A percentile compares a stretch with the other conserved stretches of the same genome.
Conservation (phyloP, 2,329 filamentous ascomycete species). For the Hirsutella minnesotensis region DNA sequence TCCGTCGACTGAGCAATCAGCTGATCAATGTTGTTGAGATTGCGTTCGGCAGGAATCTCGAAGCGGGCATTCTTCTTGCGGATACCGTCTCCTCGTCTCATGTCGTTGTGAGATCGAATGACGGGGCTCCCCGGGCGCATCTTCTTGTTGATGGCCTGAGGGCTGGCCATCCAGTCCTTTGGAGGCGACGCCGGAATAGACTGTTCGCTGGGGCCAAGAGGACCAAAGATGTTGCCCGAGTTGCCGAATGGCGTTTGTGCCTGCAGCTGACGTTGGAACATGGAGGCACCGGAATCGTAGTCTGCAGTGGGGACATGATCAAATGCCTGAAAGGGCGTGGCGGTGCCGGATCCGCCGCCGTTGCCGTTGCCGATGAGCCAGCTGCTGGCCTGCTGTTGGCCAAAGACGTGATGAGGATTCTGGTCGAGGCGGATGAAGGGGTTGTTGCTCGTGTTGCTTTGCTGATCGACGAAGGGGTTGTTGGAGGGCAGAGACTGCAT, state of each 20-base stretch:
- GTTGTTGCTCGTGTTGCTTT: slow-evolving; percentile 50
- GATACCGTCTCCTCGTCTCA: slow-evolving; percentile 74
- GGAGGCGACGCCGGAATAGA: slow-evolving; percentile 44
- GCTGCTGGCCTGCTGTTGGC: slow-evolving; percentile 26
- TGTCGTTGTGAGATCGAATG: slow-evolving; percentile 63
- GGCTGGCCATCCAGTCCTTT: slow-evolving; percentile 44
- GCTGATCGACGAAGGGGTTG: slow-evolving; percentile 48
- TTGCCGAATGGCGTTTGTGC: slow-evolving; percentile 44
- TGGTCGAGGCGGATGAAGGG: slow-evolving; percentile 56
- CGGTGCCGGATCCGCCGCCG: slow-evolving; percentile 57
- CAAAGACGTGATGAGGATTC: slow-evolving; percentile 29
- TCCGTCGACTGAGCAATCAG: slow-evolving; percentile 80
- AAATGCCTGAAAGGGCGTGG: slow-evolving; percentile 62
- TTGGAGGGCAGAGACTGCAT: slow-evolving; percentile 53
- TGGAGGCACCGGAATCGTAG: slow-evolving; percentile 39
- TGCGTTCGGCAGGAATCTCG: slow-evolving; percentile 89
- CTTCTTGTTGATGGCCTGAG: slow-evolving; percentile 42
- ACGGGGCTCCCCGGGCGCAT: slow-evolving; percentile 57
- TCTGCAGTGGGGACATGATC: slow-evolving; percentile 38
- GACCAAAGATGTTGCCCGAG: slow-evolving; percentile 40
- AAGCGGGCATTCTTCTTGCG: slow-evolving; percentile 98
- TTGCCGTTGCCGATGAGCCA: slow-evolving; percentile 49
- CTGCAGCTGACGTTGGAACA: slow-evolving; percentile 43
- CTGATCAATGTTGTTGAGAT: slow-evolving; percentile 87
- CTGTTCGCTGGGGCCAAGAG: slow-evolving; percentile 31